Evolutionary conservation across 2,329 filamentous ascomycete species (phyloP).

Genomic region (Talaromyces sp.): DNA sequence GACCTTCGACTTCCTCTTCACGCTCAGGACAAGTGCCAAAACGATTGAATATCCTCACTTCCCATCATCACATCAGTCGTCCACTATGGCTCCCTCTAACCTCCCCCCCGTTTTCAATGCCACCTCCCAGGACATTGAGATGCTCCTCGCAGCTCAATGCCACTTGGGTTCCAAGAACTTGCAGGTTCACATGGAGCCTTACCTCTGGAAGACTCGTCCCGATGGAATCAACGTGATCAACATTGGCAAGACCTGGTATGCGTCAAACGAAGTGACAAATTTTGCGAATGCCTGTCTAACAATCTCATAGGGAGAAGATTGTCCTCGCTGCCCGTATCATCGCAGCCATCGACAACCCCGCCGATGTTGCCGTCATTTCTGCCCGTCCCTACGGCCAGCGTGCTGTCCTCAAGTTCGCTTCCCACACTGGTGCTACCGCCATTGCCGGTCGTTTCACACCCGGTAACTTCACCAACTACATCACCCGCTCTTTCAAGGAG

Average conservation of each 20-base stretch:
- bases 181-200: constrained; percentile 98
- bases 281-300: constrained; percentile 19
- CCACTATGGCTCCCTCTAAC: constrained; percentile 93
- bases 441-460: constrained; percentile 99
- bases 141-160: constrained; percentile 93
- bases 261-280: neutral
- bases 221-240: constrained; percentile 99
- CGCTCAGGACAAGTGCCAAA: constrained; percentile 40
- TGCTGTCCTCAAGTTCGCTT: constrained; percentile 98
- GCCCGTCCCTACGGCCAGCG: constrained; percentile 99
- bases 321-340: constrained; percentile 98
- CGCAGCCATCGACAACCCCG: constrained; percentile 97
- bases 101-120: constrained; percentile 95
- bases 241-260: constrained; percentile 98
- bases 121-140: constrained; percentile 98
- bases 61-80: constrained; percentile 46
- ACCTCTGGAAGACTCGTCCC: constrained; percentile 99
- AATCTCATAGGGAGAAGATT: constrained; percentile 85
- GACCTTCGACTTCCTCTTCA: constrained; percentile 13
- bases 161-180: constrained; percentile 99
- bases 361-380: constrained; percentile 98
- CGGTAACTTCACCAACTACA: constrained; percentile 99
- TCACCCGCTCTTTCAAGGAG: constrained; percentile 99
- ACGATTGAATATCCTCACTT: constrained; percentile 44
- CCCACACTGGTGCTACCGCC: constrained; percentile 95